Conservation (phyloP, 2,329 filamentous ascomycete species). For the Apiospora rasikravindrae region DNA sequence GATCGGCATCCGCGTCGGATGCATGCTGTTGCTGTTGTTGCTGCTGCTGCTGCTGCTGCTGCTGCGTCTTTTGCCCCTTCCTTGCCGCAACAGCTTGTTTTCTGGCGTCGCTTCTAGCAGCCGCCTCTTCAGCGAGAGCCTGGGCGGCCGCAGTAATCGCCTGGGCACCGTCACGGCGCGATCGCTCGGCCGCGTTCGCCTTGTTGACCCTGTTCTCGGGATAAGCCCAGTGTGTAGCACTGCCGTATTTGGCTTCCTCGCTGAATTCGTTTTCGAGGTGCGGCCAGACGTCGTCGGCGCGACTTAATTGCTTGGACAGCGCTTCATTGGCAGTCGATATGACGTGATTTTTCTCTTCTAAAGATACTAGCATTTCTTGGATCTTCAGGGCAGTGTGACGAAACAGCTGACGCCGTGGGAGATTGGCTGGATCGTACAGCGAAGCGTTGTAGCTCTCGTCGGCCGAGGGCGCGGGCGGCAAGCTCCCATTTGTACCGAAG, state of each 20-base stretch:
- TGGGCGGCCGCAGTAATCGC: constrained; percentile 79
- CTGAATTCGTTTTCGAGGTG: constrained; percentile 89
- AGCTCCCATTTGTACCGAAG: constrained; percentile 42
- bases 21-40: constrained; percentile 65
- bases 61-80: constrained; percentile 64
- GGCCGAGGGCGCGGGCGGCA: constrained; percentile 45
- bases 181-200: constrained; percentile 72
- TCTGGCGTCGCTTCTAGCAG: constrained; percentile 49
- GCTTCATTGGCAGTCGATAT: constrained; percentile 91
- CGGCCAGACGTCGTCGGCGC: constrained; percentile 86
- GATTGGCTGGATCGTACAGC: constrained; percentile 61
- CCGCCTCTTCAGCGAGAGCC: constrained; percentile 81
- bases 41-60: constrained; percentile 19
- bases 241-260: constrained; percentile 92
- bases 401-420: constrained; percentile 75
- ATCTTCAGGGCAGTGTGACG: constrained; percentile 79
- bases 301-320: constrained; percentile 80
- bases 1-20: constrained; percentile 76
- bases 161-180: constrained; percentile 78
- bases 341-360: constrained; percentile 98
- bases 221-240: constrained; percentile 93
- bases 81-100: constrained; percentile 76
- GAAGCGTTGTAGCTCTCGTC: constrained; percentile 50
- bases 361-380: constrained; percentile 82
- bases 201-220: constrained; percentile 76